phyloP scores from a whole-genome alignment of 2,329 filamentous ascomycete species.

The Diaporthe sp. region DNA sequence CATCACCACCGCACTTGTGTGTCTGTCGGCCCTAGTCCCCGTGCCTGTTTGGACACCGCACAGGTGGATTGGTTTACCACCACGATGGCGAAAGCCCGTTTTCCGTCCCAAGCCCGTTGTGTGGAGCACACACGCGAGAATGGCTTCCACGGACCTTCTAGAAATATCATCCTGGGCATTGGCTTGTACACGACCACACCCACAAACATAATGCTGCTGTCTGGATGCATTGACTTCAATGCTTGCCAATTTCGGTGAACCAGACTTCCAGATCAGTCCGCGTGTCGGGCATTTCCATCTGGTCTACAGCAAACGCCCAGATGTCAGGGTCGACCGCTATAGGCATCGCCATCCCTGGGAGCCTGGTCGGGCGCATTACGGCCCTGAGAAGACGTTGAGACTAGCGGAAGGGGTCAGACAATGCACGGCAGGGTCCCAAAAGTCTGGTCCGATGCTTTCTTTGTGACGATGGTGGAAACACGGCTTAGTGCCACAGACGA shows the following conservation, averaged over 20 bases:
- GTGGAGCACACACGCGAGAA: background rate
- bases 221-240: conserved; percentile 14
- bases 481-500: background rate
- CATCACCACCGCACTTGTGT: no score
- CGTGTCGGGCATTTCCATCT: conserved; percentile 22
- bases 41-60: background rate
- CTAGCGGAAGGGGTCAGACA: conserved; percentile 14
- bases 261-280: conserved; percentile 8
- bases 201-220: background rate
- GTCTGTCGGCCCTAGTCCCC: no score
- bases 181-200: background rate
- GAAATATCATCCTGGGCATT: conserved; percentile 5
- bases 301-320: conserved; percentile 18
- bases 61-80: background rate
- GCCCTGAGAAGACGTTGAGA: conserved; percentile 9
- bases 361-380: conserved; percentile 4
- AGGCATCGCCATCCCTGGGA: background rate
- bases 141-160: conserved; percentile 19
- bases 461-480: conserved; percentile 25
- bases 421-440: conserved; percentile 25
- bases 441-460: conserved; percentile 14
- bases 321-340: conserved; percentile 11
- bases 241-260: conserved; percentile 25
- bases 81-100: no score
- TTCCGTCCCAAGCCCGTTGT: background rate